These are phyloP conservation scores for Wickerhamomyces sp. DNA, from an alignment of 1,139 yeast genomes.

Conservation along the genomic window DNA sequence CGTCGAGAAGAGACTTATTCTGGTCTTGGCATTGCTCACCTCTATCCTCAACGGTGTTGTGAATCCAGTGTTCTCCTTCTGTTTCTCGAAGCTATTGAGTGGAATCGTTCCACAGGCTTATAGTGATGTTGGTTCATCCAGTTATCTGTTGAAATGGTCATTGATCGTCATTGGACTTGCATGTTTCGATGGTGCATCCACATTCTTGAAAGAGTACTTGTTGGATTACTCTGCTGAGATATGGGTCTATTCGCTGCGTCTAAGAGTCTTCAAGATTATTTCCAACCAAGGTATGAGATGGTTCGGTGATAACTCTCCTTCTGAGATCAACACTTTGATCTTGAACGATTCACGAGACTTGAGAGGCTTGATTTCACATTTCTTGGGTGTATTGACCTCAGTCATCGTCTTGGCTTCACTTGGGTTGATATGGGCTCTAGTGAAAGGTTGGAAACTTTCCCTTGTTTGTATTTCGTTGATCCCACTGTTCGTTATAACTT, in stretches of 20 bases:
- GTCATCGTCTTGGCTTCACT: slow-evolving; percentile 47
- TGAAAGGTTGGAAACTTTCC: slow-evolving; percentile 82
- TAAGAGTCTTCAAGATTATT: slow-evolving; percentile 42
- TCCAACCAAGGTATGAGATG: slow-evolving; percentile 51
- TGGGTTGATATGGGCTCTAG: slow-evolving; percentile 74
- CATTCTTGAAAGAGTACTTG: slow-evolving; percentile 44
- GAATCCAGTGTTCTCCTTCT: slow-evolving; percentile 74
- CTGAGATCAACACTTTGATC: slow-evolving; percentile 60
- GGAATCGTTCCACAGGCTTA: slow-evolving; percentile 41
- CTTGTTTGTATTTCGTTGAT: slow-evolving; percentile 73
- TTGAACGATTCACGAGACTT: slow-evolving; percentile 81
- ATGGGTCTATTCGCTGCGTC: slow-evolving; percentile 59
- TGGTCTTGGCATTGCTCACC: slow-evolving; percentile 47
- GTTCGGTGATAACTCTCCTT: slow-evolving; percentile 44
- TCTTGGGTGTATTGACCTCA: slow-evolving; percentile 49
- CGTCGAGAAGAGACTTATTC: slow-evolving; percentile 31
- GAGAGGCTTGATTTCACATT: slow-evolving; percentile 57
- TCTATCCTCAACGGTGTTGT: slow-evolving; percentile 56
- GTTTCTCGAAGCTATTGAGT: slow-evolving; percentile 62
- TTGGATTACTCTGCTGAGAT: slow-evolving; percentile 60
- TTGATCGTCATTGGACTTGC: slow-evolving; percentile 56
- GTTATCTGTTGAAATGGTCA: slow-evolving; percentile 59
- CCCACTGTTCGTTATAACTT: slow-evolving; percentile 51
- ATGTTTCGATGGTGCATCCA: slow-evolving; percentile 50
- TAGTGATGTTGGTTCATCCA: slow-evolving; percentile 29